phyloP scores from a whole-genome alignment of 768 basidiomycete species.

The Steccherinum ochraceum region DNA sequence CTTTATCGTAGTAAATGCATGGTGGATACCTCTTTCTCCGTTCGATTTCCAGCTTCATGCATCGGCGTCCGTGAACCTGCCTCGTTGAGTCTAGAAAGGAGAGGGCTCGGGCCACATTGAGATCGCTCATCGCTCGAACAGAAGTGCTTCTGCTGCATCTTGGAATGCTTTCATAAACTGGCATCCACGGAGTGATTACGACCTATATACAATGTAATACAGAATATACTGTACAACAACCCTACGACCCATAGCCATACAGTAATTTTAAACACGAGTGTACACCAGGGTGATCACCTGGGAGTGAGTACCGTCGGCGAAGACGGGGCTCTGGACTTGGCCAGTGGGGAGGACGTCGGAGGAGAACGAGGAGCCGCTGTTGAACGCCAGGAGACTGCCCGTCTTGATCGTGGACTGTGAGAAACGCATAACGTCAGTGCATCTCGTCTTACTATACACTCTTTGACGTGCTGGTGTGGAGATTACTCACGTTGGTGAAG shows the following conservation, averaged over 20 bases:
- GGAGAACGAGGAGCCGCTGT: not conserved
- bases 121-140: too few species aligned
- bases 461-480: too few species aligned
- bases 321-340: not conserved
- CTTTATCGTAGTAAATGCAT: too few species aligned
- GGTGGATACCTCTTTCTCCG: not conserved
- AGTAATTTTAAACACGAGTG: not conserved
- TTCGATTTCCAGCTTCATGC: too few species aligned
- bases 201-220: not conserved
- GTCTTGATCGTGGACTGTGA: not conserved
- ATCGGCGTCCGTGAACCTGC: too few species aligned
- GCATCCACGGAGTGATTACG: too few species aligned
- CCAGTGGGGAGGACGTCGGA: slow-evolving; percentile 1
- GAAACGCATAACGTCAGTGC: not conserved
- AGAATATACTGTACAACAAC: not conserved
- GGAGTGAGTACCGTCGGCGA: not conserved
- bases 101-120: too few species aligned
- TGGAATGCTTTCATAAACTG: too few species aligned
- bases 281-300: slow-evolving; percentile 1
- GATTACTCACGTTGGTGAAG: slow-evolving; percentile 1
- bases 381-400: slow-evolving; percentile 1
- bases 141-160: too few species aligned
- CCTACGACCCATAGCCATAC: not conserved
- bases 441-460: too few species aligned
- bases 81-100: too few species aligned